phyloP scores from a whole-genome alignment of 2,329 filamentous ascomycete species.

The Pseudogymnoascus sp. region DNA sequence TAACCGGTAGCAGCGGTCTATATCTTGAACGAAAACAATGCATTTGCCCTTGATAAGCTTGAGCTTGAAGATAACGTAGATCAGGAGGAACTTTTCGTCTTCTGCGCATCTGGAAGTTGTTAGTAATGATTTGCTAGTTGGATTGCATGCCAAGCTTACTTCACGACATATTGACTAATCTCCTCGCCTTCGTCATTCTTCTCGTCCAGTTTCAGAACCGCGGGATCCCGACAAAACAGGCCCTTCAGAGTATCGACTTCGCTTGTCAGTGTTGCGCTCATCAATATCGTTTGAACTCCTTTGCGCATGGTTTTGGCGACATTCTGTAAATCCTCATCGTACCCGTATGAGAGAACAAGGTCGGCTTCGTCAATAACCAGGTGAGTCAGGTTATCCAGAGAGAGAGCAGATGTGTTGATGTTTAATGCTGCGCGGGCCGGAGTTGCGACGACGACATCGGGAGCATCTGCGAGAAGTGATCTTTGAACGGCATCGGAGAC shows the following conservation, averaged over 20 bases:
- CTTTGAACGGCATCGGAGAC: conserved; percentile 82
- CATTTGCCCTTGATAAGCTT: conserved; percentile 90
- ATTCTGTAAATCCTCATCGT: conserved; percentile 79
- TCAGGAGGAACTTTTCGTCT: conserved; percentile 90
- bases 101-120: conserved; percentile 61
- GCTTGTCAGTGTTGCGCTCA: conserved; percentile 83
- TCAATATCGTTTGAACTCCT: conserved; percentile 81
- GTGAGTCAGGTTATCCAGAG: conserved; percentile 58
- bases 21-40: conserved; percentile 74
- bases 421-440: conserved; percentile 76
- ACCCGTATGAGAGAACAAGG: conserved; percentile 85
- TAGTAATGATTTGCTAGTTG: conserved; percentile 11
- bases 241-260: conserved; percentile 81
- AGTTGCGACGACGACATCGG: conserved; percentile 86
- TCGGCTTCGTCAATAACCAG: conserved; percentile 93
- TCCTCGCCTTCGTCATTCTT: conserved; percentile 67
- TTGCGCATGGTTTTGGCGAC: conserved; percentile 72
- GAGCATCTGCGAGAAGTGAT: conserved; percentile 73
- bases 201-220: conserved; percentile 73
- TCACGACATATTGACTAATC: conserved; percentile 81
- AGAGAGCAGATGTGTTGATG: conserved; percentile 62
- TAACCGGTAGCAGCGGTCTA: conserved; percentile 82
- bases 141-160: conserved; percentile 36
- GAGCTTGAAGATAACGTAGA: conserved; percentile 92
- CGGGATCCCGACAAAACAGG: conserved; percentile 76